These are phyloP conservation scores for Begonia loranthoides DNA, from an alignment of 306 rosid genomes.

Conservation along the genomic window DNA sequence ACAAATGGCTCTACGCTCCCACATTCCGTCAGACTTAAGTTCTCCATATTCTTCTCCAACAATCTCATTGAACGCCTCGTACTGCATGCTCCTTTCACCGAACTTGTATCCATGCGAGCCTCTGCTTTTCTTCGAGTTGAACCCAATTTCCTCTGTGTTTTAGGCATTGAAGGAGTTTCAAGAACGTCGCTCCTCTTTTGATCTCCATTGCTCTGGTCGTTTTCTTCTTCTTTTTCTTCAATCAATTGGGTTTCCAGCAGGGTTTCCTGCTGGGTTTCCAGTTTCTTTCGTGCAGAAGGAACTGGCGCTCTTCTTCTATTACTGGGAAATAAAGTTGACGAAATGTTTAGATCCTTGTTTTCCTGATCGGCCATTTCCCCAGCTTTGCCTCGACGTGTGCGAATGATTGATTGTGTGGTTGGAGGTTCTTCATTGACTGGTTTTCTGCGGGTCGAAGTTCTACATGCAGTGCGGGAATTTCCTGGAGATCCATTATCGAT, in stretches of 20 bases:
- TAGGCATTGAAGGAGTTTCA: constrained; percentile 37
- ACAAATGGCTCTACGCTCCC: constrained; percentile 14
- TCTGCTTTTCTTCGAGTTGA: constrained; percentile 19
- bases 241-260: constrained; percentile 14
- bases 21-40: constrained; percentile 28
- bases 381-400: constrained; percentile 15
- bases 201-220: constrained; percentile 4
- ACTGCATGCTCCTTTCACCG: constrained; percentile 27
- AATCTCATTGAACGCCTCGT: constrained; percentile 64
- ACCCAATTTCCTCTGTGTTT: constrained; percentile 19
- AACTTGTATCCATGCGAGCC: constrained; percentile 7
- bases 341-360: constrained; percentile 20
- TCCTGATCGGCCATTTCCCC: constrained; percentile 25
- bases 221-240: constrained; percentile 8
- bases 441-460: constrained; percentile 38
- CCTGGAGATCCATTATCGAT: constrained; percentile 18
- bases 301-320: constrained; percentile 21
- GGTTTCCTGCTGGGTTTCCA: constrained; percentile 24
- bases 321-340: constrained; percentile 26
- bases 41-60: constrained; percentile 42
- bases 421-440: constrained; percentile 19
- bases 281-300: constrained; percentile 21
- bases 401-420: constrained; percentile 19
- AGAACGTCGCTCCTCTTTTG: constrained; percentile 17
- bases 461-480: constrained; percentile 23